Conservation (phyloP, 176 grass and related monocot genomes). For the Canna indica region DNA sequence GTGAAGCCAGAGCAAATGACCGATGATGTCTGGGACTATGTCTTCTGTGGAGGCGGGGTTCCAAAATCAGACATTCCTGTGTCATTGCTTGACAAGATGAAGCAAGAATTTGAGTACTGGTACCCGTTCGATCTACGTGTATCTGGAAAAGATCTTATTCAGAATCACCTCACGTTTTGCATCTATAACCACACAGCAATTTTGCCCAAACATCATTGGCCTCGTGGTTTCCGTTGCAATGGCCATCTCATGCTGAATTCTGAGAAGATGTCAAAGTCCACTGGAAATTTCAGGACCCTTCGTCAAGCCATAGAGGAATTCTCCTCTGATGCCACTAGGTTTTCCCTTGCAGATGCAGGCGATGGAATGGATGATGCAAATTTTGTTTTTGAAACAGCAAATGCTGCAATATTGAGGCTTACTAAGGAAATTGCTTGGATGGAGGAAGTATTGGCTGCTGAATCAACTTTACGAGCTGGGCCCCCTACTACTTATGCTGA, state of each 20-base stretch:
- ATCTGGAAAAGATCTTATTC: constrained; percentile 77
- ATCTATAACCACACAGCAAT: constrained; percentile 70
- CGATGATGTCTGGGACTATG: constrained; percentile 65
- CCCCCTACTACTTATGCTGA: constrained; percentile 50
- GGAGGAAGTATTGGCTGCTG: constrained; percentile 56
- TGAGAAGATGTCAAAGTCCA: constrained; percentile 84
- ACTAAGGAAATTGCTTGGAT: constrained; percentile 84
- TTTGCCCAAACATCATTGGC: constrained; percentile 62
- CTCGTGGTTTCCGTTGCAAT: constrained; percentile 65
- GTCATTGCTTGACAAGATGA: constrained; percentile 51
- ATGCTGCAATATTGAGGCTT: constrained; percentile 65
- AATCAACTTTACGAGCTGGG: constrained; percentile 41
- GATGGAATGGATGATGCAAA: constrained; percentile 91
- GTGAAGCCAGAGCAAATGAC: constrained; percentile 57
- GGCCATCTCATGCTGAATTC: constrained; percentile 89
- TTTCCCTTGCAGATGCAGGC: constrained; percentile 79
- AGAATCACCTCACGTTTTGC: constrained; percentile 76
- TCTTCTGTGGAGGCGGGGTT: constrained; percentile 43
- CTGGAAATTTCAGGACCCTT: constrained; percentile 71
- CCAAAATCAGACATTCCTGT: constrained; percentile 42
- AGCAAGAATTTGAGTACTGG: constrained; percentile 79
- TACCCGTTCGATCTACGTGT: constrained; percentile 75
- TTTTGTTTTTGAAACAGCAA: constrained; percentile 78
- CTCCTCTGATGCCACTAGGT: constrained; percentile 71
- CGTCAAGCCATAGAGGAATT: constrained; percentile 46